phyloP scores from a whole-genome alignment of 345 rosid species.

The Excoecaria cochinchinensis region DNA sequence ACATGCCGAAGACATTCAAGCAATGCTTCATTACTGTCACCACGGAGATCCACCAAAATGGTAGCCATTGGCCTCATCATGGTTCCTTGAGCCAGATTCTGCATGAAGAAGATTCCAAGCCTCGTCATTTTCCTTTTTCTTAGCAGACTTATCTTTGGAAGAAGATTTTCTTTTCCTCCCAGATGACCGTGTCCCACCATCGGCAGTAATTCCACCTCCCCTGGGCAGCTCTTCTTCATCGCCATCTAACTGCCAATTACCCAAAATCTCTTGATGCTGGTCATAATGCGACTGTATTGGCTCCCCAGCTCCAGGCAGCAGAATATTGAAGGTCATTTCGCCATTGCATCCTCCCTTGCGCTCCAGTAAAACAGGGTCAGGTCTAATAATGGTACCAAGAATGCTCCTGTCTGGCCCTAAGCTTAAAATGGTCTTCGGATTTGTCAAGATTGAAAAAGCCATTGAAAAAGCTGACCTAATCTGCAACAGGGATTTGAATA shows the following conservation, averaged over 20 bases:
- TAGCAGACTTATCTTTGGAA: conserved; percentile 40
- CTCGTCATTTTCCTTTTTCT: conserved; percentile 39
- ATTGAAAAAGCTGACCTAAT: conserved; percentile 86
- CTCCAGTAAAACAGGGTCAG: conserved; percentile 62
- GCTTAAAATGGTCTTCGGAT: conserved; percentile 50
- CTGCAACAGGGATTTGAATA: conserved; percentile 36
- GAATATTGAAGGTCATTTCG: conserved; percentile 58
- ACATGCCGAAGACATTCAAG: neutral
- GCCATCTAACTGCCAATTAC: conserved; percentile 71
- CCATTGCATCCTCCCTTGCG: conserved; percentile 80
- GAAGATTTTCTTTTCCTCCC: conserved; percentile 55
- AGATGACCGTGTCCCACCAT: conserved; percentile 41
- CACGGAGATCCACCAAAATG: conserved; percentile 12
- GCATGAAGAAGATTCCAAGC: conserved; percentile 17
- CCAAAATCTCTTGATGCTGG: conserved; percentile 47
- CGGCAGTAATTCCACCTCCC: conserved; percentile 38
- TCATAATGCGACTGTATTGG: conserved; percentile 39
- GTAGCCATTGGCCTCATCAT: conserved; percentile 14
- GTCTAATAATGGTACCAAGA: conserved; percentile 88
- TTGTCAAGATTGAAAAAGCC: conserved; percentile 76
- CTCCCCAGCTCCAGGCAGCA: conserved; percentile 89
- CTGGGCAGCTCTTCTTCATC: conserved; percentile 72
- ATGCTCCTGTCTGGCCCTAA: conserved; percentile 79
- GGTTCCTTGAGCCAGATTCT: conserved; percentile 29
- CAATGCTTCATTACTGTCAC: neutral